A percentile compares a stretch with the other conserved stretches of the same genome.
Conservation (phyloP, 1,284 basidiomycete species). For the Cutaneotrichosporon cutaneum region DNA sequence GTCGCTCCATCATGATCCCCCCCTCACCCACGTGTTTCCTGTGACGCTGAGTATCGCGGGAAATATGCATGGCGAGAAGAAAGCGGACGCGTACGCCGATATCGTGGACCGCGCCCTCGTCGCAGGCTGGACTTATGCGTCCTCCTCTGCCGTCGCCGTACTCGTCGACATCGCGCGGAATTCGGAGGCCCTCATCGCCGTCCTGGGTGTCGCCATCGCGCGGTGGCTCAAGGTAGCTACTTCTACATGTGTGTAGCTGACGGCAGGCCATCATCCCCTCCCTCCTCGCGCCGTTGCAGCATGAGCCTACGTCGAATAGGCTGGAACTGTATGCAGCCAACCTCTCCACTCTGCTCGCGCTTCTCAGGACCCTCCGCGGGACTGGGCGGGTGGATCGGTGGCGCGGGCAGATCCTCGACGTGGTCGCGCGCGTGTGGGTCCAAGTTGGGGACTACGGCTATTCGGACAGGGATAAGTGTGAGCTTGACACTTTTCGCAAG, state of each 20-base stretch:
- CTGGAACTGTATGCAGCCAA: slow-evolving; percentile 41
- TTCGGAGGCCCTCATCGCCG: slow-evolving; percentile 36
- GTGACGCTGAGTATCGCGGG: slow-evolving; percentile 12
- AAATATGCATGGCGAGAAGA: slow-evolving; percentile 20
- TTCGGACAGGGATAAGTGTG: slow-evolving; percentile 2
- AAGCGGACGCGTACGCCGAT: slow-evolving; percentile 34
- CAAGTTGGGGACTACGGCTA: slow-evolving; percentile 32
- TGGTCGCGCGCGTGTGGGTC: slow-evolving; percentile 37
- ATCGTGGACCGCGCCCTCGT: slow-evolving; percentile 43
- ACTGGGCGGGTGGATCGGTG: slow-evolving; percentile 42
- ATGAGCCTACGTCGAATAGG: slow-evolving; percentile 36
- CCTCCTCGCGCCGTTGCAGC: slow-evolving; percentile 45
- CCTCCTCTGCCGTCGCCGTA: slow-evolving; percentile 38
- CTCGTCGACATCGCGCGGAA: slow-evolving; percentile 37
- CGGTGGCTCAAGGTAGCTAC: slow-evolving; percentile 50
- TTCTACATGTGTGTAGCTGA: not conserved
- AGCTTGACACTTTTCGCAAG: not conserved
- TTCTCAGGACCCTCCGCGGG: slow-evolving; percentile 28
- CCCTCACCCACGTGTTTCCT: slow-evolving; percentile 38
- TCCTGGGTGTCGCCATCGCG: slow-evolving; percentile 39
- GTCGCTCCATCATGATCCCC: slow-evolving; percentile 40
- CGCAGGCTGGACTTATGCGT: slow-evolving; percentile 47
- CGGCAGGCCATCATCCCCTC: slow-evolving; percentile 44
- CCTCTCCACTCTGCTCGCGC: slow-evolving; percentile 36
- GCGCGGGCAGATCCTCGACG: slow-evolving; percentile 50